Conservation (phyloP, 1,284 basidiomycete genomes). For the Stereum hirsutum region DNA sequence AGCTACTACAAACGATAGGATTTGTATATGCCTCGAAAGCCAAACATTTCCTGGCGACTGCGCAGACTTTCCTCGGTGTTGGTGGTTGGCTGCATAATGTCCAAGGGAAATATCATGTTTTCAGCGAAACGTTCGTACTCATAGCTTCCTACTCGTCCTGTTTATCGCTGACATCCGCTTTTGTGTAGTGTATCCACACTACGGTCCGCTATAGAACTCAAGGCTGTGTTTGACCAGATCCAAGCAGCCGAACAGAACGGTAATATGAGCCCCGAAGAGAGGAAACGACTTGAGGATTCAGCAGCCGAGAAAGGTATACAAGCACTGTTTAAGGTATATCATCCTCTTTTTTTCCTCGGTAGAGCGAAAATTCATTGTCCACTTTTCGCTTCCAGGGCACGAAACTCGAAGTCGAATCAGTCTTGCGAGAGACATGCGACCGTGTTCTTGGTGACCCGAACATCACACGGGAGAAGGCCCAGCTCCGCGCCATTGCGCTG, state of each 20-base stretch:
- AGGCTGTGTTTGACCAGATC: conserved; percentile 92
- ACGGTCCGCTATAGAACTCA: conserved; percentile 86
- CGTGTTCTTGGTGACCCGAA: conserved; percentile 60
- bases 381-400: conserved; percentile 51
- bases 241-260: conserved; percentile 89
- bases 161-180: conserved; percentile 5
- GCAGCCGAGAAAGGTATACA: conserved; percentile 95
- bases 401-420: conserved; percentile 91
- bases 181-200: conserved; percentile 72
- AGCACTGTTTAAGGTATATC: conserved; percentile 78
- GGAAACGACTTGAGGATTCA: conserved; percentile 87
- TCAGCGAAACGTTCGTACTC: conserved; percentile 75
- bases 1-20: conserved; percentile 87
- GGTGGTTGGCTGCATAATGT: conserved; percentile 94
- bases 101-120: conserved; percentile 88
- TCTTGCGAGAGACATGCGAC: conserved; percentile 92
- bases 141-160: not conserved
- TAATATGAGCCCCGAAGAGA: conserved; percentile 77
- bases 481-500: conserved; percentile 73
- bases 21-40: conserved; percentile 84
- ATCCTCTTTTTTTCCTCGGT: not conserved
- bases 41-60: conserved; percentile 73
- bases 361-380: not conserved
- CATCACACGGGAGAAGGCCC: conserved; percentile 50
- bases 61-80: conserved; percentile 71